Evolutionary conservation across 1,284 basidiomycete species (phyloP), one percentile per base, ranked within the genome.

Genomic region (Takashimella tepidaria): DNA sequence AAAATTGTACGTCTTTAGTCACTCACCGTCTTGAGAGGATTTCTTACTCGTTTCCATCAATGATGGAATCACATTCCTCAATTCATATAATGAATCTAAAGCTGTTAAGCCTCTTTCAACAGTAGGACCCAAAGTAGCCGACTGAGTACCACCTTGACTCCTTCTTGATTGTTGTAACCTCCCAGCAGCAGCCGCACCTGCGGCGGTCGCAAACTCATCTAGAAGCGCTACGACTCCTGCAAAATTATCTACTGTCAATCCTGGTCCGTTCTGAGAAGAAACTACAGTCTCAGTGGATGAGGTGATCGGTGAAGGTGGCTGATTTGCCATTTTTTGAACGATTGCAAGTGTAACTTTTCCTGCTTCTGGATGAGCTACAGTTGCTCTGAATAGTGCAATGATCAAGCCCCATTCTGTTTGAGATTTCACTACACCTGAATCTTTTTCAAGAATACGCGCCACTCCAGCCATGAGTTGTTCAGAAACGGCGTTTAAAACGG

Each of bases 341-440:
- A 93, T 80, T 10, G 86, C 83, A 65, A 98, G 89, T 1, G 92
- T 88, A 45, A 86, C 79, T 45, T 88, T 86, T 24, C 88, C 85
- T 2, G 92, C 92, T 72, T 91, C 89, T n/a, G 89, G 84, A 64
- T 96, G 88, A 6, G 85, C 81, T 45, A 91, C 83, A 1, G 90
- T 92, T 0, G 86, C 87, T 41, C 89, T 83, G 62, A 98, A 82
- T n/a, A 98, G 79, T 1, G 90, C 86, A 64, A 96, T 90, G 16
- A 95, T 82, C 31, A 98, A 78, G 51, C 89, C 89, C 96, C 96
- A 98, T 74, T 98, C 93, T 0, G 95, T 97, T 63, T 88, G 86
- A 2, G 91, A 92, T 55, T 82, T 81, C 59, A 91, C 83, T 25
- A 91, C 83, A 4, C 83, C 79, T 40, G 80, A 77, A 64, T 91